These are phyloP conservation scores for Monascus purpureus DNA, from an alignment of 495 filamentous ascomycete genomes.

Conservation along the genomic window DNA sequence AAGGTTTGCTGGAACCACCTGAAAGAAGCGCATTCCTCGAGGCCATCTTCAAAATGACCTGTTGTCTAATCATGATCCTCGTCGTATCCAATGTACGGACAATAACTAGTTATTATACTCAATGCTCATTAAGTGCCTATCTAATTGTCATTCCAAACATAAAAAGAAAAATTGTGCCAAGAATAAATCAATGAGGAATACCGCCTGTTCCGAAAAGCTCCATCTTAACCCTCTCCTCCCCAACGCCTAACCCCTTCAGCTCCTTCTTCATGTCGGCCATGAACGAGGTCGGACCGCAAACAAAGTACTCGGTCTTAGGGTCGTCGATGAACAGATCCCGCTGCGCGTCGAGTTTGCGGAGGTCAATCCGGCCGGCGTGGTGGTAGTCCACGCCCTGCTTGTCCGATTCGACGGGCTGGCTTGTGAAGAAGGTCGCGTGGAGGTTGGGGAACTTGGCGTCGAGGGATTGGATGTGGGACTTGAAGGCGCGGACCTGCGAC, in stretches of 20 bases:
- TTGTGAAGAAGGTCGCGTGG: constrained; percentile 24
- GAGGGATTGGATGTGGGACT: constrained; percentile 32
- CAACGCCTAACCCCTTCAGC: constrained; percentile 39
- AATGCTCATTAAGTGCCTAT: too few relatives aligned
- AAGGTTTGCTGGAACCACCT: too few relatives aligned
- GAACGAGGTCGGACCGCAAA: constrained; percentile 54
- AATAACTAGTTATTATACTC: too few relatives aligned
- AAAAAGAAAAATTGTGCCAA: too few relatives aligned
- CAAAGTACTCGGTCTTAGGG: constrained; percentile 44
- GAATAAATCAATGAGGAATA: too few relatives aligned
- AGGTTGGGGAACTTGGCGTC: constrained; percentile 26
- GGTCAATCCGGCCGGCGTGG: constrained; percentile 38
- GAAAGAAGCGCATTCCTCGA: too few relatives aligned
- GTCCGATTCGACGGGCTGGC: constrained; percentile 24
- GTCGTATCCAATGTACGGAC: too few relatives aligned
- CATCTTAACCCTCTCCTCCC: constrained; percentile 40
- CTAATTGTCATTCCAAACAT: too few relatives aligned
- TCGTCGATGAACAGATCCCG: constrained; percentile 41
- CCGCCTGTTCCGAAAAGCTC: constrained; percentile 56
- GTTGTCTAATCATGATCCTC: too few relatives aligned
- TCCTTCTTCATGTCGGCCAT: constrained; percentile 42
- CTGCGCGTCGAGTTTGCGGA: constrained; percentile 34
- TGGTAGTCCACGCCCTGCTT: constrained; percentile 42
- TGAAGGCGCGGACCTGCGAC: constrained; percentile 24
- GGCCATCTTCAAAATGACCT: too few relatives aligned